Conservation (phyloP, 345 rosid genomes). For the Reutealis trisperma region DNA sequence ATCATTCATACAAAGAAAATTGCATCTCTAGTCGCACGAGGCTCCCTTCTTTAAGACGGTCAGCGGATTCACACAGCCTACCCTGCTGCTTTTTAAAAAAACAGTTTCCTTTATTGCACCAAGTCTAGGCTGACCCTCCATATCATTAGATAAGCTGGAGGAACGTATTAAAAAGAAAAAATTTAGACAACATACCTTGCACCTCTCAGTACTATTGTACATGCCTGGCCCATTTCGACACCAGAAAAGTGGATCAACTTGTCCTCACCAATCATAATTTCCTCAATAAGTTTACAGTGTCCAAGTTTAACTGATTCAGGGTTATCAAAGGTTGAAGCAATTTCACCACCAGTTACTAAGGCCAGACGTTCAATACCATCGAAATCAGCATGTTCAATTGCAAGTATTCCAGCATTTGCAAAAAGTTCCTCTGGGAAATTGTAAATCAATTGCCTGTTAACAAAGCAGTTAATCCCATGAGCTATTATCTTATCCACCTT, state of each 20-base stretch:
- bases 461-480: conserved; percentile 95
- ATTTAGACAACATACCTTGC: conserved; percentile 56
- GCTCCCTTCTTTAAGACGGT: no score
- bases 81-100: background rate
- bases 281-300: conserved; percentile 91
- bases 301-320: conserved; percentile 98
- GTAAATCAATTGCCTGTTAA: conserved; percentile 97
- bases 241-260: conserved; percentile 97
- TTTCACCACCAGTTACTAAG: conserved; percentile 95
- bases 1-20: background rate
- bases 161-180: background rate
- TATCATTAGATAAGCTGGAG: background rate
- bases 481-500: conserved; percentile 91
- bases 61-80: background rate
- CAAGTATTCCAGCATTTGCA: conserved; percentile 96
- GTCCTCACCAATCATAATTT: conserved; percentile 99
- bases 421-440: conserved; percentile 98
- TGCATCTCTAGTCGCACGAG: background rate
- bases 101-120: background rate
- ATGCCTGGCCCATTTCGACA: conserved; percentile 95
- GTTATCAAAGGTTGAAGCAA: conserved; percentile 96
- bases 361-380: conserved; percentile 97
- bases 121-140: background rate
- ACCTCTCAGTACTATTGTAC: conserved; percentile 91
- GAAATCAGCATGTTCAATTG: conserved; percentile 99